Evolutionary conservation across 2,329 filamentous ascomycete species (phyloP), one percentile per base, ranked within the genome.

Genomic region (Orbilia blumenaviensis): DNA sequence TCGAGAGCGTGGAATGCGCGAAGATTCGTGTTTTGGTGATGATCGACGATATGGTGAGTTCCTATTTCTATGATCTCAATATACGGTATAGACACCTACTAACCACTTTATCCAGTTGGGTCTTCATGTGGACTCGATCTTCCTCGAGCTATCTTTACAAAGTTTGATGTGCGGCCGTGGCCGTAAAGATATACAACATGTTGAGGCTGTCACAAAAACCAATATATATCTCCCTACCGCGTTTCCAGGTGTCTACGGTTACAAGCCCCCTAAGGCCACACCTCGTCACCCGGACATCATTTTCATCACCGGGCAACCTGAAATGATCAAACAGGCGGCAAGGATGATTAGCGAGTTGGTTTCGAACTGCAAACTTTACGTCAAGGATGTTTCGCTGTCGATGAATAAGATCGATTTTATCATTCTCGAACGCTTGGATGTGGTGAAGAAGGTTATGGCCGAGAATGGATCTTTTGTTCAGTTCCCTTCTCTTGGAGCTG

Each of bases 171-270:
- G 94, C 82, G 95, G 95, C 56, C 92, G 95, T 56, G 94, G 94
- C 80, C 89, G 95, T 80, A 96, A 97, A 86, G 97, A 97, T 83
- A 97, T 99, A 85, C 98, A 98, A 85, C 86, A 95, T 80, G 97
- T 99, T 81, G 95, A 99, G 84, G 96, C 95, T 12, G 89, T 91
- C 27, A 98, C 95, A 12, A 93, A 94, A 80, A 98, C 95, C 7
- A 94, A 95, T 78, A 98, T 99, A 80, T 99, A 99, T 84, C 98
- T 99, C 82, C 95, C 95, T 27, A 93, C 94, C 6, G 91, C 94
- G 0, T 98, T 98, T 82, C 94, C 94, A 12, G 90, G 91, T 73
- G 90, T 97, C 78, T 97, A 95, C 81, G 91, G 92, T 74, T 99
- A 97, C 83, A 92, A 90, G 63, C 94, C 94, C 0, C 89, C 89